Base-by-base conservation (phyloP, 768 basidiomycete genomes). In the Pisolithus orientalis region DNA sequence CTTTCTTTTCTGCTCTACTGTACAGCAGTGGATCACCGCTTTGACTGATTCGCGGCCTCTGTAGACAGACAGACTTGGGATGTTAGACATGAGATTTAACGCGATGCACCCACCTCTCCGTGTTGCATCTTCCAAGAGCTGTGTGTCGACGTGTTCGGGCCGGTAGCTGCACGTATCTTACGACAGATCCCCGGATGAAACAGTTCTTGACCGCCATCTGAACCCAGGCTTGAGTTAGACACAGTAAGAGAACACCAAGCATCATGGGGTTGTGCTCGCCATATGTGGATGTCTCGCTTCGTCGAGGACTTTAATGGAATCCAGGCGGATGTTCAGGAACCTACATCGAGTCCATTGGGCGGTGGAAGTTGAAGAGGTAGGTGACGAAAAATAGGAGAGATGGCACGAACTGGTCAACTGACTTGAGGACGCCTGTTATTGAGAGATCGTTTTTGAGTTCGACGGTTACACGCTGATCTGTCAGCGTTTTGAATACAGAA, bases 161-260 rank as follows among this genome's bases (percentile, higher is more conserved):
- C 3, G 93, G 92, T 51, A 99, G 76, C 65, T 95, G 91, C 17
- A 98, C 96, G 63, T 99, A 99, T 59, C 96, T 87, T 49, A 99
- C 94, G 13, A 98, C 96, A 16, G 93, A 95, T 57, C 96, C 96
- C 40, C 96, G 87, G 61, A 99, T 99, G 66, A 99, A 99, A 68
- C 94, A 96, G 69, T 98, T 98, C 75, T 94, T 95, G 40, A 99
- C 94, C 0, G 95, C 94, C 85, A 97, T 94, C 95, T 98, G 60
- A 34, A 34, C 44, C 32, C 29, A 52, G 34, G 39, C 21, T 17
- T 27, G 34, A 39, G 57, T 39, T 40, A 29, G 37, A 54, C 39
- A n/a, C 21, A 14, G 24, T 14, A 39, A 47, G 25, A 10, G 47
- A 39, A 21, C 10, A 40, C 27, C 43, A 16, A 27, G 45, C 37